Evolutionary conservation across 2,329 filamentous ascomycete species (phyloP).

Genomic region (Scedosporium aurantiacum): DNA sequence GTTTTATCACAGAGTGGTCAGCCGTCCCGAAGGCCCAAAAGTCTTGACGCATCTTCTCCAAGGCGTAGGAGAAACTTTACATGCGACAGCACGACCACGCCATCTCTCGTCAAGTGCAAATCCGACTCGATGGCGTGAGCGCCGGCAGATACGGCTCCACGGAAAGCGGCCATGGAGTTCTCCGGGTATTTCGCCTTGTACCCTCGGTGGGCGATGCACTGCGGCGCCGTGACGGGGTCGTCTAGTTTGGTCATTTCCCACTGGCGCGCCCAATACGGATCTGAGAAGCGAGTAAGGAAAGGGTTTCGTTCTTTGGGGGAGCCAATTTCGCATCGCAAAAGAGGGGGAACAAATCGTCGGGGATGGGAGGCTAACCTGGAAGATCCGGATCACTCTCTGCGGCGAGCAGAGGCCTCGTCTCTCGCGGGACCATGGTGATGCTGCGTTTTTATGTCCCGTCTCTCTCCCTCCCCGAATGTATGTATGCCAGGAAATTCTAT

Average conservation of each 20-base stretch:
- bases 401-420: neutral
- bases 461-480: neutral
- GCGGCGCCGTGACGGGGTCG: slow-evolving; percentile 24
- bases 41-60: neutral
- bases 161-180: slow-evolving; percentile 75
- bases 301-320: neutral
- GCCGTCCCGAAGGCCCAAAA: neutral
- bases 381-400: neutral
- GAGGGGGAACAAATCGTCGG: neutral
- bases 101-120: slow-evolving; percentile 70
- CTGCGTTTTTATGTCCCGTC: too few species aligned
- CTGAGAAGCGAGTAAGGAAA: neutral
- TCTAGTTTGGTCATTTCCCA: neutral
- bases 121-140: slow-evolving; percentile 83
- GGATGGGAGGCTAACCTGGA: neutral
- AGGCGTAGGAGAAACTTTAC: slow-evolving; percentile 29
- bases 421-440: neutral
- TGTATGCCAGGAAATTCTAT: neutral
- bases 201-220: slow-evolving; percentile 68
- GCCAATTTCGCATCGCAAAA: neutral
- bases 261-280: neutral
- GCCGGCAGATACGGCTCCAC: slow-evolving; percentile 59
- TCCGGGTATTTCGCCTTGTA: slow-evolving; percentile 72
- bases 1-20: neutral
- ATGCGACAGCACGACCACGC: slow-evolving; percentile 76